A percentile compares a stretch with the other conserved stretches of the same genome.
Conservation (phyloP, 2,329 filamentous ascomycete genomes). For the Sporothrix inflata region DNA sequence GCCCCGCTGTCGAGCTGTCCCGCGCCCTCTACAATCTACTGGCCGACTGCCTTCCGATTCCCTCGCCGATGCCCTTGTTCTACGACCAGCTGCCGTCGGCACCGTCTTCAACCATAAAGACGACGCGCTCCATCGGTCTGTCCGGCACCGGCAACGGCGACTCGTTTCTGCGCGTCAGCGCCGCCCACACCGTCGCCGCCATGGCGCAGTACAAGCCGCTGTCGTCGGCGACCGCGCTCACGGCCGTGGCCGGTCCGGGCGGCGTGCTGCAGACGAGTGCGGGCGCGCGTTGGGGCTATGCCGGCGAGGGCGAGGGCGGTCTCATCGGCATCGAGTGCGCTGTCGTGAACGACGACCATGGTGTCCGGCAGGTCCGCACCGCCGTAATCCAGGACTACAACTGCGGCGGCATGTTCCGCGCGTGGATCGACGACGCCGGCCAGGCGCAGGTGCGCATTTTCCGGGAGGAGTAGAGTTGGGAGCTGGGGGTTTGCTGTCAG, state of each 20-base stretch:
- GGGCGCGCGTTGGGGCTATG: conserved; percentile 70
- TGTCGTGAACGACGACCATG: conserved; percentile 50
- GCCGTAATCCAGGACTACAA: conserved; percentile 78
- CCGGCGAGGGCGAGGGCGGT: conserved; percentile 80
- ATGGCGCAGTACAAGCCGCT: conserved; percentile 66
- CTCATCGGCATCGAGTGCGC: conserved; percentile 78
- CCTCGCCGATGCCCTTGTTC: conserved; percentile 37
- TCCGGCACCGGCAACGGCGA: conserved; percentile 89
- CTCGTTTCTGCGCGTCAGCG: conserved; percentile 75
- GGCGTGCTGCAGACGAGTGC: conserved; percentile 78
- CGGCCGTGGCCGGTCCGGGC: conserved; percentile 66
- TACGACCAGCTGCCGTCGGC: conserved; percentile 42
- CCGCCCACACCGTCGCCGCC: conserved; percentile 71
- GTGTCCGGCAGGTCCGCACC: conserved; percentile 48
- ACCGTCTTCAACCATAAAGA: neutral
- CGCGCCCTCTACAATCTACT: conserved; percentile 53
- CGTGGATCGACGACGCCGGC: conserved; percentile 69
- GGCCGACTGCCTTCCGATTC: conserved; percentile 63
- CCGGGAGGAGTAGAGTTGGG: conserved; percentile 37
- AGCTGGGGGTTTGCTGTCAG: neutral
- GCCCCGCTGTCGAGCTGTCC: conserved; percentile 46
- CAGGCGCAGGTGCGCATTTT: conserved; percentile 62
- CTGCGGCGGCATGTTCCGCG: conserved; percentile 85
- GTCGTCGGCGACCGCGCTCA: conserved; percentile 61
- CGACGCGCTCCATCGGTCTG: conserved; percentile 57